Base-by-base conservation (phyloP, 2,329 filamentous ascomycete species). In the Cladophialophora exuberans region DNA sequence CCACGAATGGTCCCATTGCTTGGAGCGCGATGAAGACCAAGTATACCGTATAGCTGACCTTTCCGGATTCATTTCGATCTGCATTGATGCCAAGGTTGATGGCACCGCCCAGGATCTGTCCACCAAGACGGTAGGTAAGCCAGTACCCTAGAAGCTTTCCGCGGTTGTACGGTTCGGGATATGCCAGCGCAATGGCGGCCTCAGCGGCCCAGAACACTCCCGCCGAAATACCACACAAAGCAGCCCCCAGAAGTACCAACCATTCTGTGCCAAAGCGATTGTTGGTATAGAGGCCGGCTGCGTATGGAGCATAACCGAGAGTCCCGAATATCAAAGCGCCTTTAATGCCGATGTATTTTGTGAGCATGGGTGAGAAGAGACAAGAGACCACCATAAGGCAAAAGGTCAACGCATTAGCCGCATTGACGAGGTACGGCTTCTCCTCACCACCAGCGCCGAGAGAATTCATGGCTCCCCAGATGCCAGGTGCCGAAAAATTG, bases 151-250 rank as follows among this genome's bases (percentile, higher is more conserved):
- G 72, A 15, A 84, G 82, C 13, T 79, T 79, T 0, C 84, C 85
- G 49, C 82, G 79, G 43, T 87, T 87, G 65, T 82, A 83, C 0
- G 86, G 85, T 63, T 90, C 87, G 0, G 87, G 86, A 60, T 90
- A 90, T 0, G 83, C 79, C 17, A 90, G 81, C 0, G 86, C 86
- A 53, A 90, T 88, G 0, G 87, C 86, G 0, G 85, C 85, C 70
- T 90, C 87, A 0, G 86, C 83, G 76, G 85, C 85, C 87, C 87
- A 90, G 69, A 90, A 90, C 0, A 90, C 76, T 0, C 87, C 87
- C 0, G 87, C 87, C 0, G 83, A 85, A 26, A 89, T 77, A 15
- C 87, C 87, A 59, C 87, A 90, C 0, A 87, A 73, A 0, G 85
- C 85, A 0, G 85, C 85, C 0, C 86, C 87, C 6, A 90, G 69